phyloP scores from a whole-genome alignment of 306 rosid genomes.

The Vachellia collinsii region DNA sequence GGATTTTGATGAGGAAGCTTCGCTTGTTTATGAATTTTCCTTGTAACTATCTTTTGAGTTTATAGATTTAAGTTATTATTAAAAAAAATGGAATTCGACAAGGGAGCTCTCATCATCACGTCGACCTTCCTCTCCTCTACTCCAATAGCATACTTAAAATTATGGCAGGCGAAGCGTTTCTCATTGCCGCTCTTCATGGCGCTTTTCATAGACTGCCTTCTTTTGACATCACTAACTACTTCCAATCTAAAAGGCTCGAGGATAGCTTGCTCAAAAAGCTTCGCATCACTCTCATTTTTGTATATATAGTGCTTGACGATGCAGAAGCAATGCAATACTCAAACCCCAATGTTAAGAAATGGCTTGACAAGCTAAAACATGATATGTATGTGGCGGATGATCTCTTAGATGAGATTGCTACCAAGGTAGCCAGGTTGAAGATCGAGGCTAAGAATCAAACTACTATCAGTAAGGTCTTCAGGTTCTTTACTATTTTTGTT shows the following conservation, averaged over 20 bases:
- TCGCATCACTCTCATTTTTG: not conserved
- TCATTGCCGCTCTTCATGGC: slow-evolving; percentile 31
- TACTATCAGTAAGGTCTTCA: not conserved
- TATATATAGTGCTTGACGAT: slow-evolving; percentile 40
- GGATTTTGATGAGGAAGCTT: too few relatives aligned
- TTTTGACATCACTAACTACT: not conserved
- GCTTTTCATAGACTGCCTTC: slow-evolving; percentile 34
- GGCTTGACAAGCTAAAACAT: slow-evolving; percentile 42
- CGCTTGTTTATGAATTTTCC: too few relatives aligned
- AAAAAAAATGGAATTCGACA: too few relatives aligned
- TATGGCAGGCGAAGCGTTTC: slow-evolving; percentile 43
- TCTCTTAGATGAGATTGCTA: slow-evolving; percentile 46
- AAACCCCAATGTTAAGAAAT: slow-evolving; percentile 22
- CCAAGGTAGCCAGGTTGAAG: not conserved
- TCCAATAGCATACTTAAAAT: not conserved
- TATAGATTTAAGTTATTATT: too few relatives aligned
- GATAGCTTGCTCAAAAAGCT: slow-evolving; percentile 11
- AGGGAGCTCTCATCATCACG: too few relatives aligned
- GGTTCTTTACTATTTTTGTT: not conserved
- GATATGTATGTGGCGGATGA: slow-evolving; percentile 22
- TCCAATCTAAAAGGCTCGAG: slow-evolving; percentile 10
- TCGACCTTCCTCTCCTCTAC: not conserved
- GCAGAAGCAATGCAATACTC: slow-evolving; percentile 44
- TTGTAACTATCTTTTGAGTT: too few relatives aligned
- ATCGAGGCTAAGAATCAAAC: not conserved